Percentiles rank a stretch among this genome's conserved stretches.
Evolutionary conservation across 1,139 yeast genomes (phyloP).

Genomic region (Geotrichum phurueaensis): DNA sequence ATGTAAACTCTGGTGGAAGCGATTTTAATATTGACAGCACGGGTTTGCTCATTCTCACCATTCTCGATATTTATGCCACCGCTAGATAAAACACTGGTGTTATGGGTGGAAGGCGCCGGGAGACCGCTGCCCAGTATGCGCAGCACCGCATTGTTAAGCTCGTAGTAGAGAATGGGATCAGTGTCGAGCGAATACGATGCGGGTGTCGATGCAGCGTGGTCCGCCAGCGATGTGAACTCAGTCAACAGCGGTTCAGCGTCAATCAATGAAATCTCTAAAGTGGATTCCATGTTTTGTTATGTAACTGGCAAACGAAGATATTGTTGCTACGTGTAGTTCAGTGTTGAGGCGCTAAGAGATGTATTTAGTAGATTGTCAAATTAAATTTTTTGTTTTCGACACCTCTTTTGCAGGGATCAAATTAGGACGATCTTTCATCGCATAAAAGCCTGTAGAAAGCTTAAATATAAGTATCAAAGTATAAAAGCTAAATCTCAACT

Average conservation of each 20-base stretch:
- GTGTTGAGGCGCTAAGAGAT: neutral
- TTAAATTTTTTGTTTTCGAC: neutral
- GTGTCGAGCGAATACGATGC: constrained; percentile 34
- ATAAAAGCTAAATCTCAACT: no score
- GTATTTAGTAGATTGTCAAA: neutral
- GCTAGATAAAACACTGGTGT: neutral
- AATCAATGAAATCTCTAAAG: constrained; percentile 17
- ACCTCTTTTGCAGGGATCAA: neutral
- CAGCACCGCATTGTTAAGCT: constrained; percentile 17
- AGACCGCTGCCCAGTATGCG: constrained; percentile 8
- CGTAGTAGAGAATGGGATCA: constrained; percentile 30
- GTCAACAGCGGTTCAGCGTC: constrained; percentile 24
- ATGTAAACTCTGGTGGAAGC: constrained; percentile 22
- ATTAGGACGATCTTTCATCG: neutral
- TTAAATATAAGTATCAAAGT: neutral
- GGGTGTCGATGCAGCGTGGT: constrained; percentile 34
- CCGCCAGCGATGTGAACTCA: constrained; percentile 29
- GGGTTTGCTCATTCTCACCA: neutral
- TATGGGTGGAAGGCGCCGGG: constrained; percentile 8
- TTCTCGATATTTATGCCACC: neutral
- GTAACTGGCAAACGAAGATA: neutral
- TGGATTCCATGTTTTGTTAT: neutral
- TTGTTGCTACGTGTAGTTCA: neutral
- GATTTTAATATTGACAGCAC: constrained; percentile 22
- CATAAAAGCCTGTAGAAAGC: neutral